A percentile compares a stretch with the other conserved stretches of the same genome.
Conservation (phyloP, 441 rosid species). For the Euphorbia schlechtendalii region DNA sequence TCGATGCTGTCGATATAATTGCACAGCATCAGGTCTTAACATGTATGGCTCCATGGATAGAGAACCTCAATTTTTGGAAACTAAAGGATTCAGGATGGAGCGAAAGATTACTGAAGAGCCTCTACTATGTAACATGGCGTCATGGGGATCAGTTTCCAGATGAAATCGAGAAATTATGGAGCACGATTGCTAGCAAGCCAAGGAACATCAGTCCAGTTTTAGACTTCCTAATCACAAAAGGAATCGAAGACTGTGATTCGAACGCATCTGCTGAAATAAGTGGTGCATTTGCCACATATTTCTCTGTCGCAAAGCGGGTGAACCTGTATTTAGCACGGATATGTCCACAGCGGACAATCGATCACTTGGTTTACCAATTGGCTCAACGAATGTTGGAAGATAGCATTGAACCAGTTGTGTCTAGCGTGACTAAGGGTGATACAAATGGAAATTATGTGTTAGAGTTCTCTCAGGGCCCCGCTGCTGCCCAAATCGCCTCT, state of each 20-base stretch:
- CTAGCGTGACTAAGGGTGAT: slow-evolving; percentile 56
- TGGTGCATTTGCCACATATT: slow-evolving; percentile 99
- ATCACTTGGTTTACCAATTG: slow-evolving; percentile 95
- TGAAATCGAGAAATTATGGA: slow-evolving; percentile 99
- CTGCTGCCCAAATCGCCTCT: slow-evolving; percentile 59
- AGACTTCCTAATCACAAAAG: slow-evolving; percentile 96
- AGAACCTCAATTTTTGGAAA: slow-evolving; percentile 97
- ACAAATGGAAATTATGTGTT: slow-evolving; percentile 68
- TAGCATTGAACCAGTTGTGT: slow-evolving; percentile 67
- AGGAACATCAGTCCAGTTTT: slow-evolving; percentile 95
- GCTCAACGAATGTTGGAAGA: slow-evolving; percentile 96
- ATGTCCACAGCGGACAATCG: slow-evolving; percentile 96
- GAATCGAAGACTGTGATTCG: slow-evolving; percentile 98
- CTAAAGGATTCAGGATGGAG: slow-evolving; percentile 99
- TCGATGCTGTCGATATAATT: slow-evolving; percentile 98
- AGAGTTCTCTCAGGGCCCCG: slow-evolving; percentile 96
- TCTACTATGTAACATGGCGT: slow-evolving; percentile 97
- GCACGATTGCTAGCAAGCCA: slow-evolving; percentile 97
- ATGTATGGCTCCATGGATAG: slow-evolving; percentile 99
- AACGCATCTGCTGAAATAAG: slow-evolving; percentile 99
- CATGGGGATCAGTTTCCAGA: slow-evolving; percentile 99
- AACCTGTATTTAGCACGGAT: slow-evolving; percentile 93
- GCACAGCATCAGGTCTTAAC: slow-evolving; percentile 99
- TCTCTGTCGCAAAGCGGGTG: slow-evolving; percentile 96
- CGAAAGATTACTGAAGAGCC: slow-evolving; percentile 90